These are phyloP conservation scores for Penicillium olsonii DNA, from an alignment of 2,329 filamentous ascomycete species.

Conservation along the genomic window DNA sequence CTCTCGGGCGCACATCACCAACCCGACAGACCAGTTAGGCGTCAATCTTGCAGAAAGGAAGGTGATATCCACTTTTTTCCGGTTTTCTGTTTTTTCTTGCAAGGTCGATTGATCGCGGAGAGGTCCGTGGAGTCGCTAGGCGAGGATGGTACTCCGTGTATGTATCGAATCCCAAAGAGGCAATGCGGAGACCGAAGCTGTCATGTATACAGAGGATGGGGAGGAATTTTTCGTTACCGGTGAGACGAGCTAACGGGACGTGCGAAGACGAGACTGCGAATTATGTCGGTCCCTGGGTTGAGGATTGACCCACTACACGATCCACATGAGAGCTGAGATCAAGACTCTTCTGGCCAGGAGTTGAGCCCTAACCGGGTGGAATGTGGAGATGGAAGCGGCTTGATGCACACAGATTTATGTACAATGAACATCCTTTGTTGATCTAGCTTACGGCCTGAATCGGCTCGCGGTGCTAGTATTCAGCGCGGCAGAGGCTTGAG, in stretches of 20 bases:
- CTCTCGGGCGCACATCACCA: slow-evolving; percentile 8
- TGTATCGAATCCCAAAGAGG: background rate
- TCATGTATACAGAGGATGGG: background rate
- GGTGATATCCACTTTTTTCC: slow-evolving; percentile 2
- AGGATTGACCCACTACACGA: slow-evolving; percentile 13
- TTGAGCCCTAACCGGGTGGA: slow-evolving; percentile 9
- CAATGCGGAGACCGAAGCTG: slow-evolving; percentile 1
- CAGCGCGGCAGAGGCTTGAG: background rate
- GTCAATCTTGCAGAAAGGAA: slow-evolving; percentile 2
- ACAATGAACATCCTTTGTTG: background rate
- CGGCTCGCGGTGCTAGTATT: background rate
- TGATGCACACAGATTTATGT: slow-evolving; percentile 1
- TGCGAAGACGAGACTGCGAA: slow-evolving; percentile 10
- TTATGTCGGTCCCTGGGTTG: slow-evolving; percentile 7
- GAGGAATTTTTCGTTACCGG: slow-evolving; percentile 17
- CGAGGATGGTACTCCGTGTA: background rate
- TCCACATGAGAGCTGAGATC: slow-evolving; percentile 21
- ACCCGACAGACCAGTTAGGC: slow-evolving; percentile 7
- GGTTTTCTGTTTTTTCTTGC: background rate
- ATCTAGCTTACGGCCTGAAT: background rate
- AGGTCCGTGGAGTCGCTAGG: slow-evolving; percentile 6
- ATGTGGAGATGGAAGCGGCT: slow-evolving; percentile 5
- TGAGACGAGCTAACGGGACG: slow-evolving; percentile 12
- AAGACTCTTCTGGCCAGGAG: slow-evolving; percentile 10
- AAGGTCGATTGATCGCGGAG: background rate